Base-by-base conservation (phyloP, 2,329 filamentous ascomycete species). In the Aspergillus vadensis region DNA sequence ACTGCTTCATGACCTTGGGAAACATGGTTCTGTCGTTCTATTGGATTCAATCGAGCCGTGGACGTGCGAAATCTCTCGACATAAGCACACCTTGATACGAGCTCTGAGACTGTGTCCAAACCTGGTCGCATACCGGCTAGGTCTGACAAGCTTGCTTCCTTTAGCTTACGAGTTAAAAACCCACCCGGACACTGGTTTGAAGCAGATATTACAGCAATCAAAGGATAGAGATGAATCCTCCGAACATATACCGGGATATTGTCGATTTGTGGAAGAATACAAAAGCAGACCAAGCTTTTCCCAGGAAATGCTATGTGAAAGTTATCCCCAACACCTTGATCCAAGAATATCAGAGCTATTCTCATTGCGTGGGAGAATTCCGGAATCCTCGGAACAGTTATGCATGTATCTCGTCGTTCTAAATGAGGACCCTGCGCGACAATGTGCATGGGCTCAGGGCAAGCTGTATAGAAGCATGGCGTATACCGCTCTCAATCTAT, bases 1-100 rank as follows among this genome's bases (percentile, higher is more conserved):
- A 8, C 79, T 96, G 0, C 82, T 94, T 0, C 88, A 93, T 71
- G 83, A 91, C 60, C 81, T 94, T 8, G 88, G 88, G 0, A 52
- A 71, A 0, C 64, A 82, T 1, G 89, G 89, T 0, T 80, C 81
- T 1, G 86, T 96, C 0, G 79, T 87, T 0, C 88, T 94, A 59
- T 83, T 96, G 30, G 81, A 83, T 58, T 88, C 91, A 51, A 74
- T 94, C 1, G 81, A 85, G 36, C 58, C 74, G 10, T 60, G 63
- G 8, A 57, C 63, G 1, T 58, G 62, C 27, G 38, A 65, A 21
- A 15, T 65, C 1, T 39, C 58, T n/a, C 17, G 66, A 25, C 53
- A 65, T 48, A 17, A 61, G 23, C 43, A 63, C 15, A 54, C 50
- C 53, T 62, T 65, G 59, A 65, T 80, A 50, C 62, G 65, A 64